Base-by-base conservation (phyloP, 805 yeast species). In the Candida saitoana region DNA sequence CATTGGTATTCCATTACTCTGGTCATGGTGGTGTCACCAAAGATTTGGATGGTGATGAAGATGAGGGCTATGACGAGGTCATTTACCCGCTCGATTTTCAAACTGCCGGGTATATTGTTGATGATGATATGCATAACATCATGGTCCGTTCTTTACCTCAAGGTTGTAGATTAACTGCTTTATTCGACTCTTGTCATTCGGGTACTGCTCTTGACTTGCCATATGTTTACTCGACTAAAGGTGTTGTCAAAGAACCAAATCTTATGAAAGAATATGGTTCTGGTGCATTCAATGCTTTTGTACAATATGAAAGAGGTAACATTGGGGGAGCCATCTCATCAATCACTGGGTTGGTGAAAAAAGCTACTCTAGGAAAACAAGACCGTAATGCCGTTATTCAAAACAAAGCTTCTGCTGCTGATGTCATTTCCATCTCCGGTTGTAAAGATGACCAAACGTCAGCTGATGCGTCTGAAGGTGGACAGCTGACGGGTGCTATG, bases 181-280 rank as follows among this genome's bases (percentile, higher is more conserved):
- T 65, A 42, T 65, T 47, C 43, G 71, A 65, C 46, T 62, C 67
- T 11, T 65, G 71, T 46, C 71, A 65, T 47, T 65, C 70, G 11
- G 71, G 71, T 19, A 63, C 71, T 27, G 70, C 69, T 0, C 55
- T 65, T 42, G 71, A 65, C 49, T 54, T 65, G 42, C 71, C 71
- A 5, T 65, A 59, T 45, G 69, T 65, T 22, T 65, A 65, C 46
- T 59, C 65, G 17, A 65, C 71, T 20, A 65, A 65, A 49, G 71
- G 71, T n/a, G 55, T 65, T 15, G 58, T 65, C 27, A 65, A 65
- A 47, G 70, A 65, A 41, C 71, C 71, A 2, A 65, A 58, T 46
- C 49, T 63, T 35, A 49, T 51, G 47, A 65, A 65, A 49, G 67
- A 64, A 33, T 65, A 67, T 7, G 70, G 70, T n/a, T 37, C 49